Evolutionary conservation across 2,329 filamentous ascomycete genomes (phyloP).

Genomic region (Paramyrothecium roridum): DNA sequence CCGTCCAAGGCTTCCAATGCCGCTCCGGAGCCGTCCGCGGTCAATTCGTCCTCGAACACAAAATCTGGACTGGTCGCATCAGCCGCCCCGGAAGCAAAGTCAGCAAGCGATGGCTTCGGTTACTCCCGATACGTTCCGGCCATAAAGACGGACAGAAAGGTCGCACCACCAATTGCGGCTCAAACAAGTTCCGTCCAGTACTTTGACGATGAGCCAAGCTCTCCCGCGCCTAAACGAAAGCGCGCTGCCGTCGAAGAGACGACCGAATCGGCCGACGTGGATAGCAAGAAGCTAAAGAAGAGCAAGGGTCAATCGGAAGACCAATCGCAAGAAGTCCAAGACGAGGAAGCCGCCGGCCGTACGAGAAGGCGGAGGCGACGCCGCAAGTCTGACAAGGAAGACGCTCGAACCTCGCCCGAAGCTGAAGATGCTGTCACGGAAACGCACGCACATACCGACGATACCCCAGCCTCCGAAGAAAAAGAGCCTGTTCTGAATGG

Average conservation of each 20-base stretch:
- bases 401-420: background rate
- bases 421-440: background rate
- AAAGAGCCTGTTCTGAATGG: background rate
- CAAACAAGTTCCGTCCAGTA: slow-evolving; percentile 14
- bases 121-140: slow-evolving; percentile 41
- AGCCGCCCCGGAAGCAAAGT: slow-evolving; percentile 3
- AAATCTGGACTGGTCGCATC: slow-evolving; percentile 5
- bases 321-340: slow-evolving; percentile 3
- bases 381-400: background rate
- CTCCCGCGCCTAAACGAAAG: slow-evolving; percentile 29
- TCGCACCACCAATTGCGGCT: slow-evolving; percentile 4
- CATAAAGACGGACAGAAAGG: slow-evolving; percentile 12
- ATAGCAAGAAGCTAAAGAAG: slow-evolving; percentile 14
- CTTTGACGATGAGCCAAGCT: slow-evolving; percentile 23
- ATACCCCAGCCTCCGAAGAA: background rate
- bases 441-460: background rate
- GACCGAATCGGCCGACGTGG: slow-evolving; percentile 21
- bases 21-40: background rate
- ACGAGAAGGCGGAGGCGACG: background rate
- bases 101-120: slow-evolving; percentile 15
- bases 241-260: slow-evolving; percentile 26
- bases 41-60: slow-evolving; percentile 7
- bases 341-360: background rate
- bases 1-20: slow-evolving; percentile 16
- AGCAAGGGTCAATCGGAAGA: slow-evolving; percentile 6